phyloP scores from a whole-genome alignment of 2,329 filamentous ascomycete species.

The Scedosporium boydii region DNA sequence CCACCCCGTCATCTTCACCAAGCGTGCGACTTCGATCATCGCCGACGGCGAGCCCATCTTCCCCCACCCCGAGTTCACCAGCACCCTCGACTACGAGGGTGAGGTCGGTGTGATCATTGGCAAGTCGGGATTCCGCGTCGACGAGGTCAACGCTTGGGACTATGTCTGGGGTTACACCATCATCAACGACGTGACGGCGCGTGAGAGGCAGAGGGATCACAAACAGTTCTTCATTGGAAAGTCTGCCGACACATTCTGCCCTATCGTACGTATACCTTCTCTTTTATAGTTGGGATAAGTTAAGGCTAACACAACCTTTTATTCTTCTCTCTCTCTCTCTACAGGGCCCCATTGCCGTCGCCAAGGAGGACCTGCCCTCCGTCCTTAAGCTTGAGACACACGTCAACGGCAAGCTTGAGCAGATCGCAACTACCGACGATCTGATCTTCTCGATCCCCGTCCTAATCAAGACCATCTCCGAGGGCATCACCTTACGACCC shows the following conservation, averaged over 20 bases:
- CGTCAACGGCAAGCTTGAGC: conserved; percentile 36
- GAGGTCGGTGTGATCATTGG: conserved; percentile 49
- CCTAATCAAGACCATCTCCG: conserved; percentile 30
- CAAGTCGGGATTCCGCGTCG: conserved; percentile 32
- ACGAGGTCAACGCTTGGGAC: conserved; percentile 32
- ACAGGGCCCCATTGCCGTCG: conserved; percentile 41
- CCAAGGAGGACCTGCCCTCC: conserved; percentile 30
- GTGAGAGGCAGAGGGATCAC: no score
- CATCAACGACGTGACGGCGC: conserved; percentile 42
- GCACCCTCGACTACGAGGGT: conserved; percentile 44
- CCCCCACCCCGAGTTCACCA: conserved; percentile 35
- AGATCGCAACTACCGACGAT: conserved; percentile 31
- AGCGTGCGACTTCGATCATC: conserved; percentile 42
- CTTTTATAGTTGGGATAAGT: no score
- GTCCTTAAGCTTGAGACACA: conserved; percentile 29
- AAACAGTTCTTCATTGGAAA: no score
- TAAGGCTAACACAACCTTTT: no score
- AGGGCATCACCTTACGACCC: conserved; percentile 30
- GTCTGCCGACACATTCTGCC: no score
- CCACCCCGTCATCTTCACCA: conserved; percentile 47
- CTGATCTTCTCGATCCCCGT: conserved; percentile 34
- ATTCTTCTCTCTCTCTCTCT: conserved; percentile 21
- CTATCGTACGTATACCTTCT: no score
- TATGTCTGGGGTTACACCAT: conserved; percentile 49
- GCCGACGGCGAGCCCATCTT: conserved; percentile 35